Conservation (phyloP, 352 stramenopile species). For the Globisporangium splendens region DNA sequence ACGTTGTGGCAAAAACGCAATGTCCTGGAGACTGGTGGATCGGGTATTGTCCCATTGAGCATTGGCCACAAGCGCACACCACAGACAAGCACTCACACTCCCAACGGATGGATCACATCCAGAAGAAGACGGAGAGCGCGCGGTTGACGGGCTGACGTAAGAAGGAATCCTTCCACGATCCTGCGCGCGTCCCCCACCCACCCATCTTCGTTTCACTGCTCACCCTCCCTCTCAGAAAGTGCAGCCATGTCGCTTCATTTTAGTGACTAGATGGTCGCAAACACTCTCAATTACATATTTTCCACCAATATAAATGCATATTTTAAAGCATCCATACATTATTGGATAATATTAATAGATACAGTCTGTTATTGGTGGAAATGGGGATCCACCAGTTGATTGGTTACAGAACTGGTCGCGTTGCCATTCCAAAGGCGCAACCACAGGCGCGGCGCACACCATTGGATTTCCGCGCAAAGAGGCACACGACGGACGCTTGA, state of each 20-base stretch:
- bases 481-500: neutral
- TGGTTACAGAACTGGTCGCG: slow-evolving; percentile 3
- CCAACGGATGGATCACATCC: no score
- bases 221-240: neutral
- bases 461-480: slow-evolving; percentile 13
- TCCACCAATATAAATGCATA: neutral
- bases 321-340: neutral
- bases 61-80: no score
- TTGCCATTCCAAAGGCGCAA: neutral
- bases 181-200: no score
- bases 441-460: neutral
- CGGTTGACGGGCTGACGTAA: no score
- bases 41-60: no score
- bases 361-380: neutral
- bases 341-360: neutral
- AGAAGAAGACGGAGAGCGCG: no score
- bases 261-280: neutral
- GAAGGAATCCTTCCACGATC: no score
- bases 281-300: no score
- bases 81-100: no score
- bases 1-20: no score
- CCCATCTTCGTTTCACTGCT: neutral
- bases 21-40: no score
- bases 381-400: neutral
- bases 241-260: neutral